Percentiles rank a stretch among this genome's conserved stretches.
These are phyloP conservation scores for Apiospora marii DNA, from an alignment of 2,329 filamentous ascomycete genomes.

Conservation along the genomic window DNA sequence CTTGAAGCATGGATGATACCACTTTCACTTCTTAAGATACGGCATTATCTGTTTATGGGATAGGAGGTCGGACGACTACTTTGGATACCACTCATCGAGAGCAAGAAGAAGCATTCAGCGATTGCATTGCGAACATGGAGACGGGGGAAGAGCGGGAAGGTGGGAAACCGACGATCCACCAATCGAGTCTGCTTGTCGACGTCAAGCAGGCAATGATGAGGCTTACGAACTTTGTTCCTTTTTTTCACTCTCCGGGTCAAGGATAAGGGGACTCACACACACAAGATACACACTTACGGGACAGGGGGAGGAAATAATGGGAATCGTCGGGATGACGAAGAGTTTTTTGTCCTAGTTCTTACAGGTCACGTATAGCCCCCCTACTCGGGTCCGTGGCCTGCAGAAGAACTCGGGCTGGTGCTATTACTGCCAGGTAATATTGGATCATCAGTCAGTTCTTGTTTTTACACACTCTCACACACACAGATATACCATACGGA, in stretches of 20 bases:
- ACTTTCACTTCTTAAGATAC: constrained; percentile 14
- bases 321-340: not conserved
- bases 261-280: not conserved
- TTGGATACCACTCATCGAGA: constrained; percentile 17
- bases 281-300: not conserved
- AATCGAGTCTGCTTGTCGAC: constrained; percentile 7
- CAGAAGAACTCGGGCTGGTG: not conserved
- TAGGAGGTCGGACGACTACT: constrained; percentile 13
- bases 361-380: not conserved
- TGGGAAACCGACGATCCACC: not conserved
- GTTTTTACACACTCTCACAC: constrained; percentile 14
- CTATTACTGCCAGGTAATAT: constrained; percentile 23
- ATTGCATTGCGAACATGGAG: constrained; percentile 9
- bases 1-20: constrained; percentile 15
- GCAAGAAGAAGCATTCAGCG: constrained; percentile 16
- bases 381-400: constrained; percentile 10
- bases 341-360: not conserved
- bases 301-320: not conserved
- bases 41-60: constrained; percentile 18
- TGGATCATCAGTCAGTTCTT: constrained; percentile 20
- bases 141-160: constrained; percentile 1
- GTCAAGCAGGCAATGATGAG: constrained; percentile 16
- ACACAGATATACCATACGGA: not conserved
- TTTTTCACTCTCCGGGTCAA: not conserved
- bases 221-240: constrained; percentile 8